These are phyloP conservation scores for Trichoderma semiorbis DNA, from an alignment of 2,329 filamentous ascomycete genomes.

Conservation along the genomic window DNA sequence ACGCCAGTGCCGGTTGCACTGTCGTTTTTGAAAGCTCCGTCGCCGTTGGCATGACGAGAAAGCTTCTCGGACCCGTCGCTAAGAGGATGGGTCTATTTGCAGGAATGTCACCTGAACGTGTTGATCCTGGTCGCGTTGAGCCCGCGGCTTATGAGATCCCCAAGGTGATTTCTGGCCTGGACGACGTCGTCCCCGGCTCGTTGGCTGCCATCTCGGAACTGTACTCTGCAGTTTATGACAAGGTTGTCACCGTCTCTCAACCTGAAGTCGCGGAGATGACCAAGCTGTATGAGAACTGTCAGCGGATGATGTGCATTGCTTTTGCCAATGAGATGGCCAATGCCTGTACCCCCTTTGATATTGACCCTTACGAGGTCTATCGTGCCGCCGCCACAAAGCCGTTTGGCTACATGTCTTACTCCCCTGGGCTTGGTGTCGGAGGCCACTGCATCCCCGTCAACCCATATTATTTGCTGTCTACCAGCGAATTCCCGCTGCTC, in stretches of 20 bases:
- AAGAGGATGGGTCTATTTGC: slow-evolving; percentile 40
- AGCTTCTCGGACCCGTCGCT: slow-evolving; percentile 46
- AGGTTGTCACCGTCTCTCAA: slow-evolving; percentile 45
- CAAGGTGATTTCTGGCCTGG: slow-evolving; percentile 52
- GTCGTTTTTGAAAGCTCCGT: slow-evolving; percentile 54
- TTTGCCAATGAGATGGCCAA: slow-evolving; percentile 57
- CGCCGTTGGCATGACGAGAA: slow-evolving; percentile 52
- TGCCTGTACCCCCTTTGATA: slow-evolving; percentile 43
- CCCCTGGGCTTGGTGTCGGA: slow-evolving; percentile 48
- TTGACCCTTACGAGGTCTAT: slow-evolving; percentile 51
- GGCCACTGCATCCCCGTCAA: slow-evolving; percentile 57
- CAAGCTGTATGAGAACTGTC: slow-evolving; percentile 57
- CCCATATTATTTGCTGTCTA: slow-evolving; percentile 50
- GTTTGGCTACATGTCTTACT: slow-evolving; percentile 50
- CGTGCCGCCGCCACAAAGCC: slow-evolving; percentile 48
- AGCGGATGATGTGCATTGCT: slow-evolving; percentile 52
- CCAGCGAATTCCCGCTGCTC: slow-evolving; percentile 45
- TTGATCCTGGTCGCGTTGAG: slow-evolving; percentile 48
- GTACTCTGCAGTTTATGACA: slow-evolving; percentile 47
- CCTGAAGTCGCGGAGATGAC: slow-evolving; percentile 57
- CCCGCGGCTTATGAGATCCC: slow-evolving; percentile 44
- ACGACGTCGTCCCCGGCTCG: slow-evolving; percentile 44
- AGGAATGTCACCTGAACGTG: slow-evolving; percentile 51
- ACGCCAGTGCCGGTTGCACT: slow-evolving; percentile 43
- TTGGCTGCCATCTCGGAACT: slow-evolving; percentile 41